These are phyloP conservation scores for Mycena sp. DNA, from an alignment of 1,284 basidiomycete genomes.

Conservation along the genomic window DNA sequence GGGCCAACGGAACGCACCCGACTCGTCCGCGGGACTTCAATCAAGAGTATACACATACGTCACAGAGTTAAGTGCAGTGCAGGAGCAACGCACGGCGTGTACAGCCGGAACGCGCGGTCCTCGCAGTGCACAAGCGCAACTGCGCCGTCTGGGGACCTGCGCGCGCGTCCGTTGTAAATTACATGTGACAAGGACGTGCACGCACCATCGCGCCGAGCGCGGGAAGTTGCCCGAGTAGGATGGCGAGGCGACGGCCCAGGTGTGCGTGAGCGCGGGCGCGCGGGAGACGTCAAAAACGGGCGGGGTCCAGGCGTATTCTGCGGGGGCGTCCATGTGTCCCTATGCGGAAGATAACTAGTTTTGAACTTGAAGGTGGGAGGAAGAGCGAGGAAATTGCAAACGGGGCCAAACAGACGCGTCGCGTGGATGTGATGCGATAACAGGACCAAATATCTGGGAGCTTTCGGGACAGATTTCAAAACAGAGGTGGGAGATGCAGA, in stretches of 20 bases:
- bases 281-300: conserved; percentile 34
- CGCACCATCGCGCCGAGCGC: conserved; percentile 60
- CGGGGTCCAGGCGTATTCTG: conserved; percentile 29
- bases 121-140: conserved; percentile 68
- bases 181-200: conserved; percentile 6
- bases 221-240: conserved; percentile 52
- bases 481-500: no score
- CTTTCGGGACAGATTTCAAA: no score
- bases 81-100: conserved; percentile 47
- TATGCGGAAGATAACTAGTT: no score
- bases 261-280: conserved; percentile 21
- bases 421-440: no score
- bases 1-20: no score
- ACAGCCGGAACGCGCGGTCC: conserved; percentile 61
- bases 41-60: not conserved
- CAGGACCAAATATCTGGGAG: no score
- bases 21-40: not conserved
- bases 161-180: conserved; percentile 10
- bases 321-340: no score
- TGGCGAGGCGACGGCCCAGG: conserved; percentile 32
- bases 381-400: not conserved
- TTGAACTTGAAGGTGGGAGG: no score
- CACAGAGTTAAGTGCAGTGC: not conserved
- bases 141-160: conserved; percentile 74
- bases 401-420: conserved; percentile 21